Base-by-base conservation (phyloP, 108 stramenopile species). In the Discostella stelligeroides region DNA sequence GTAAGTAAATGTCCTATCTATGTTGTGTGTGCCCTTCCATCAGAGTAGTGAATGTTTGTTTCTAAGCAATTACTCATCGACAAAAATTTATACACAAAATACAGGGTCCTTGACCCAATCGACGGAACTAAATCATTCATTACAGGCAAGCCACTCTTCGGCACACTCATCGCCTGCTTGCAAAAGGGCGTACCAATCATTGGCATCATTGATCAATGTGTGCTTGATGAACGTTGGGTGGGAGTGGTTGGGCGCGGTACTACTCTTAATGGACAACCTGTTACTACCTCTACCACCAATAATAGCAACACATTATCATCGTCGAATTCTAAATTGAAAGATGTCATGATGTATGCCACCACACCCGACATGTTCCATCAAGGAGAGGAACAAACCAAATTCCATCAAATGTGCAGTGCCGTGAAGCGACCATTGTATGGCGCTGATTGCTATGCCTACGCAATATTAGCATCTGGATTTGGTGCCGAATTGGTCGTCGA, bases 391-490 rank as follows among this genome's bases (percentile, higher is more conserved):
- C 45, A 46, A 18, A 28, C 47, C 3, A 81, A 77, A 50, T 85
- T 83, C 66, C 47, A 67, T 11, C 14, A 17, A 29, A 65, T 85
- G 70, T 56, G 68, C 15, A 20, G 49, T 17, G 55, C 63, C 15
- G 70, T 66, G 9, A 55, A 64, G 47, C 59, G 68, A 15, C 75
- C 78, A n/a, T 37, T 73, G 15, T 85, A 85, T 60, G 85, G 85
- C 25, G 73, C 79, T 15, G 85, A 85, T 55, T 85, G 85, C 60
- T 85, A 85, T 54, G 82, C 77, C 4, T 85, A 85, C 69, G 85
- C 82, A 5, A 57, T 85, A 21, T 56, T 80, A 10, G 85, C 85
- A 21, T 83, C 85, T 18, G 82, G 82, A 0, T 83, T 83, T 45
- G 81, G 84, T 21, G 79, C 82, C 15, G 79, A 85, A 42, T 50